A percentile compares a stretch with the other conserved stretches of the same genome.
Evolutionary conservation across 2,329 filamentous ascomycete species (phyloP).

Genomic region (Fusarium compactum): DNA sequence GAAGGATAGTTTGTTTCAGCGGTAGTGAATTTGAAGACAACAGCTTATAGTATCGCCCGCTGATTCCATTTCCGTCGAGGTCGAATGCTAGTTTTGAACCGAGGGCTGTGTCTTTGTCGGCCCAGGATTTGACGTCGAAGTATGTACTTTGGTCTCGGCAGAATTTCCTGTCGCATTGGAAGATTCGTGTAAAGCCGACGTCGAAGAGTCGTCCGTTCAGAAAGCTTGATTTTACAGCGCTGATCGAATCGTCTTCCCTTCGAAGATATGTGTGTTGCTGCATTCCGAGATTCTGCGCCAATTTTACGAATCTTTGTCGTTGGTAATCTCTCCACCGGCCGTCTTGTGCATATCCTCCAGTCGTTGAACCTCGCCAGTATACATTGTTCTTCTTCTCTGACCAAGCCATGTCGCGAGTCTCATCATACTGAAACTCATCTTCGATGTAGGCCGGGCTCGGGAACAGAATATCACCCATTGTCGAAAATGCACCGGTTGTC

Average conservation of each 20-base stretch:
- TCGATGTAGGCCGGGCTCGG: constrained; percentile 65
- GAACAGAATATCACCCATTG: constrained; percentile 64
- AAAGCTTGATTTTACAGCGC: constrained; percentile 46
- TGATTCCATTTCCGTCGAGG: constrained; percentile 68
- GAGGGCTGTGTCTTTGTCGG: constrained; percentile 53
- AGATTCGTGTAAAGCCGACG: constrained; percentile 59
- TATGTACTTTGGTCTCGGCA: constrained; percentile 53
- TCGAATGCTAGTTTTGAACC: constrained; percentile 61
- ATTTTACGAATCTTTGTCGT: constrained; percentile 59
- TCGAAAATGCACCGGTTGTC: constrained; percentile 58
- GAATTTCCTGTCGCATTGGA: constrained; percentile 56
- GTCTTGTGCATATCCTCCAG: constrained; percentile 58
- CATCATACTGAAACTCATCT: constrained; percentile 57
- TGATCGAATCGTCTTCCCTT: constrained; percentile 31
- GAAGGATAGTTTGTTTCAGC: constrained; percentile 65
- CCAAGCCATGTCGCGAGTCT: constrained; percentile 59
- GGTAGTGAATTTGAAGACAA: constrained; percentile 61
- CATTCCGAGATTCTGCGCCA: constrained; percentile 52
- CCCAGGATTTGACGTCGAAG: constrained; percentile 51
- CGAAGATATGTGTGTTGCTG: constrained; percentile 51
- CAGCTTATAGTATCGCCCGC: constrained; percentile 64
- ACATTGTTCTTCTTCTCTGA: constrained; percentile 61
- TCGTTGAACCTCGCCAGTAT: constrained; percentile 70
- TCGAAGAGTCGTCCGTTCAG: constrained; percentile 57
- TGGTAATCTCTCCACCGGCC: constrained; percentile 59